Conservation (phyloP, 2,329 filamentous ascomycete genomes). For the Aspergillus sp. region DNA sequence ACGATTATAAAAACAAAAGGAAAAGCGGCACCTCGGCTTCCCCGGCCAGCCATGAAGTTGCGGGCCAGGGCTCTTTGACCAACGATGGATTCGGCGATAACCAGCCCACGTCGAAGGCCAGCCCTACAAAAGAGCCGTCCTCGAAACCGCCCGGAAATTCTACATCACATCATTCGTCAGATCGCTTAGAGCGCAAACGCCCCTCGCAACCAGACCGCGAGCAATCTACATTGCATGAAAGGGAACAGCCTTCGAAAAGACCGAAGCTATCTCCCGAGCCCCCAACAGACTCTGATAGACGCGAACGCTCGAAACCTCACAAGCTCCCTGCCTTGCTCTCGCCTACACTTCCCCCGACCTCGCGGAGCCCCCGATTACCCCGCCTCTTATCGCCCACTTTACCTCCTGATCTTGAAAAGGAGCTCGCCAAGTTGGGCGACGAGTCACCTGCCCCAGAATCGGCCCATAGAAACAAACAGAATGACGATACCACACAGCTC, state of each 20-base stretch:
- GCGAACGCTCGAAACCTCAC: conserved; percentile 22
- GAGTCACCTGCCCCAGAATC: conserved; percentile 23
- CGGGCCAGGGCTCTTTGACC: conserved; percentile 17
- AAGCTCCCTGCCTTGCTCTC: conserved; percentile 38
- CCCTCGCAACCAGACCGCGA: conserved; percentile 23
- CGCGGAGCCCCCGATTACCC: conserved; percentile 45
- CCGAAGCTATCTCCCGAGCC: conserved; percentile 38
- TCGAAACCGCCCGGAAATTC: conserved; percentile 10
- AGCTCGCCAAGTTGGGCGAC: conserved; percentile 46
- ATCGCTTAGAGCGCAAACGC: conserved; percentile 27
- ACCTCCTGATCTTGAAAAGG: conserved; percentile 55
- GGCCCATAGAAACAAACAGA: conserved; percentile 15
- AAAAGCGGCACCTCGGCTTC: conserved; percentile 32
- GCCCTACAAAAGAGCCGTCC: conserved; percentile 7
- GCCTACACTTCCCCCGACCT: conserved; percentile 43
- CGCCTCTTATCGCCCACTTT: conserved; percentile 59
- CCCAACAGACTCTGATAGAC: conserved; percentile 25
- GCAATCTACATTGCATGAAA: conserved; percentile 11
- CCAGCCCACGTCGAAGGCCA: conserved; percentile 20
- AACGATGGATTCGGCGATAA: conserved; percentile 17
- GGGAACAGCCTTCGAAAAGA: conserved; percentile 32
- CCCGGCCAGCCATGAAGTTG: conserved; percentile 23
- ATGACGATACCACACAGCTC: conserved; percentile 18
- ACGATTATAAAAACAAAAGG: conserved; percentile 60
- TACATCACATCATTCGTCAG: conserved; percentile 10